Evolutionary conservation across 352 stramenopile genomes (phyloP).

Genomic region (Phytophthora rubi): DNA sequence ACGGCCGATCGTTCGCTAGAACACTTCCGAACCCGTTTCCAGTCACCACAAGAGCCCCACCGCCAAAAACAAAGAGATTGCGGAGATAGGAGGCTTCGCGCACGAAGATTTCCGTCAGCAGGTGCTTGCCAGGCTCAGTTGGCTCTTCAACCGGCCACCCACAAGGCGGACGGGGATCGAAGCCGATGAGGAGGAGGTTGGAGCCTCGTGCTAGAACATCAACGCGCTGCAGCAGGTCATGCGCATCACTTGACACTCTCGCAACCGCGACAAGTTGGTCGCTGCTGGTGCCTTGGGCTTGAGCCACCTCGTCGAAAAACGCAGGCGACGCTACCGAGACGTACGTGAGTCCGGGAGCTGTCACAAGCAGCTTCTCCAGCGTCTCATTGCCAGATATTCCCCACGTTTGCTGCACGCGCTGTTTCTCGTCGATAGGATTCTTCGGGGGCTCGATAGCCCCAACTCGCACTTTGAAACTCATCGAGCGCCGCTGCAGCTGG

Average conservation of each 20-base stretch:
- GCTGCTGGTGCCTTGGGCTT: conserved; percentile 14
- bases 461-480: conserved; percentile 34
- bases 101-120: conserved; percentile 40
- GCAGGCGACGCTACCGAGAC: conserved; percentile 39
- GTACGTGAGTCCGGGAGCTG: conserved; percentile 42
- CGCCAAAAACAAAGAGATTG: conserved; percentile 18
- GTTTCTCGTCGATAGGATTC: conserved; percentile 21
- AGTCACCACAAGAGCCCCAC: conserved; percentile 29
- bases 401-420: conserved; percentile 43
- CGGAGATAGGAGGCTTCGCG: conserved; percentile 27
- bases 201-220: conserved; percentile 23
- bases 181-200: conserved; percentile 26
- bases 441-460: conserved; percentile 16
- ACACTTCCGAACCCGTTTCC: conserved; percentile 14
- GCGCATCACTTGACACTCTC: conserved; percentile 28
- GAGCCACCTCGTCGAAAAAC: conserved; percentile 32
- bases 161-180: conserved; percentile 24
- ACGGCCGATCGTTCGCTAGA: conserved; percentile 14
- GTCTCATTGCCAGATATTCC: conserved; percentile 28
- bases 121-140: conserved; percentile 14
- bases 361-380: conserved; percentile 37
- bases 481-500: conserved; percentile 18
- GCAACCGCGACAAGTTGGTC: conserved; percentile 31
- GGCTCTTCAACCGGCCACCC: conserved; percentile 26
- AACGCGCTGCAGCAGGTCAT: conserved; percentile 20